Evolutionary conservation across 2,329 filamentous ascomycete species (phyloP), one percentile per base, ranked within the genome.

Genomic region (Rhynchosporium secalis): DNA sequence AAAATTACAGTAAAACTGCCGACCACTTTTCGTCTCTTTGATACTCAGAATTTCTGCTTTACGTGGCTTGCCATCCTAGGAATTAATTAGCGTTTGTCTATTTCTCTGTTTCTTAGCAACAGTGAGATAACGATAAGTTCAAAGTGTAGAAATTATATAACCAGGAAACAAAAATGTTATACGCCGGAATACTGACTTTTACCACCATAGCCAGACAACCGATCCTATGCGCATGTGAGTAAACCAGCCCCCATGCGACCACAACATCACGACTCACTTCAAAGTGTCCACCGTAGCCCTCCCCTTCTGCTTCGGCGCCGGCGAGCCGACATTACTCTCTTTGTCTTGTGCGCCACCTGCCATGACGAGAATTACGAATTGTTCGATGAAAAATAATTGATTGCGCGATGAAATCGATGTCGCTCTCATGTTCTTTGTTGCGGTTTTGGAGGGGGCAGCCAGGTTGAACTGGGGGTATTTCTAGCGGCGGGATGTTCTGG

Each of bases 1-100:
- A 49, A 73, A 73, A 62, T 73, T 72, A 60, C 70, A 72, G 55
- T 73, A 73, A 52, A 72, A 73, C 48, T 73, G 71, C 45, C 91
- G 89, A 15, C 90, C 88, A 72, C 91, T 94, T 76, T 96, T 96
- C 28, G 91, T 90, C 63, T 93, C 91, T 73, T 91, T 89, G 70
- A 98, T 96, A 63, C 92, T 95, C n/a, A 99, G 80, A 66, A 99
- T 96, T 76, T 99, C 95, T 70, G 95, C 95, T 78, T 95, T 92
- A 70, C 95, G 88, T 65, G 90, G 84, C 72, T 93, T 87, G 64
- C 92, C 92, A 76, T 96, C 92, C 81, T 90, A 70, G 13, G 57
- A 47, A 12, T 41, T 64, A 68, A 56, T 55, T 65, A 60, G 26
- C 28, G 38, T 73, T 66, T 73, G 71, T 68, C 66, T 52, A 49